Evolutionary conservation across 2,329 filamentous ascomycete species (phyloP).

Genomic region (Venturia pyrina): DNA sequence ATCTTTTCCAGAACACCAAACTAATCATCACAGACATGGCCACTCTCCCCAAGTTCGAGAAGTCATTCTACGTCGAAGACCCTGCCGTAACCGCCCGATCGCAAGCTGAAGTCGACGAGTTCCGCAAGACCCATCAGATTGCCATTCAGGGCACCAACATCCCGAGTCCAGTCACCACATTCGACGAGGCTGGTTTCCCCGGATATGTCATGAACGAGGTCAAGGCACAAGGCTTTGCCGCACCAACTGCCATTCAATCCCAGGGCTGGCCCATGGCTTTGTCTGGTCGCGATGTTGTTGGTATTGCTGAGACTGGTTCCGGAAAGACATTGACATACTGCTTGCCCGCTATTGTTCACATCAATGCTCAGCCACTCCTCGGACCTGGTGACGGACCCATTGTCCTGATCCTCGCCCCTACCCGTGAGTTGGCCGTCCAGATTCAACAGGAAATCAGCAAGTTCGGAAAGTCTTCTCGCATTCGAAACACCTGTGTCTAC

Average conservation of each 20-base stretch:
- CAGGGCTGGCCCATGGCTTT: constrained; percentile 99
- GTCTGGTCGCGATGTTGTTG: constrained; percentile 93
- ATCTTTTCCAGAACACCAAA: constrained; percentile 8
- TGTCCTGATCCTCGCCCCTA: constrained; percentile 89
- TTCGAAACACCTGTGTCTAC: constrained; percentile 98
- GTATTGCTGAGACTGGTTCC: constrained; percentile 97
- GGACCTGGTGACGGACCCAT: constrained; percentile 94
- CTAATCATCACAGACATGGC: constrained; percentile 51
- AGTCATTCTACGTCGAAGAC: constrained; percentile 98
- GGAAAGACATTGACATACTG: constrained; percentile 99
- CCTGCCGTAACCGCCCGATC: constrained; percentile 66
- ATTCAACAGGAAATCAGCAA: constrained; percentile 99
- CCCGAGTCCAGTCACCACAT: constrained; percentile 89
- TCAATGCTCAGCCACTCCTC: constrained; percentile 95
- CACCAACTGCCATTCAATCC: constrained; percentile 91
- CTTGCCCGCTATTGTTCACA: constrained; percentile 95
- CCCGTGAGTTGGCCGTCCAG: constrained; percentile 94
- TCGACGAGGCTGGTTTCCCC: constrained; percentile 96
- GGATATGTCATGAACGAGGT: constrained; percentile 97
- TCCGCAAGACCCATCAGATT: constrained; percentile 79
- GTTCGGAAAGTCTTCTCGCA: constrained; percentile 94
- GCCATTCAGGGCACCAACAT: constrained; percentile 69
- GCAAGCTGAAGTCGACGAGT: constrained; percentile 71
- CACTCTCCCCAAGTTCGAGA: constrained; percentile 90
- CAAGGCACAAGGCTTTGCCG: constrained; percentile 92